phyloP scores from a whole-genome alignment of 2,329 filamentous ascomycete species.

The Hymenoscyphus albidus region DNA sequence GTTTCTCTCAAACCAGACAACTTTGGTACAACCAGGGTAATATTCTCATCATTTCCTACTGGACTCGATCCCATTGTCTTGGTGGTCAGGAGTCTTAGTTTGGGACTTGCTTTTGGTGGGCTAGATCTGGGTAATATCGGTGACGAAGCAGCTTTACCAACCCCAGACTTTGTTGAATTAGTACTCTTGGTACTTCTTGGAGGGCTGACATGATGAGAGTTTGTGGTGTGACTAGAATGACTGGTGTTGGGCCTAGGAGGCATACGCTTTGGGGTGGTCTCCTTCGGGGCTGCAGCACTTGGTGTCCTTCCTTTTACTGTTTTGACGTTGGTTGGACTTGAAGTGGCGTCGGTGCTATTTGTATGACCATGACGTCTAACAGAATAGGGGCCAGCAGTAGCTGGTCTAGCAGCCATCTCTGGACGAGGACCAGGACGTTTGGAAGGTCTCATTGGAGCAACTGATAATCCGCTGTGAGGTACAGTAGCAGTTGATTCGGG shows the following conservation, averaged over 20 bases:
- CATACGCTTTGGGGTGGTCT: conserved; percentile 36
- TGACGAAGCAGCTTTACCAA: conserved; percentile 24
- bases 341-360: conserved; percentile 28
- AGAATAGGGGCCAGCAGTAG: conserved; percentile 63
- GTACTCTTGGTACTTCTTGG: not conserved
- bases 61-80: conserved; percentile 37
- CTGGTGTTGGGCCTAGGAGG: conserved; percentile 34
- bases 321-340: conserved; percentile 38
- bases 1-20: conserved; percentile 39
- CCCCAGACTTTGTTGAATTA: conserved; percentile 32
- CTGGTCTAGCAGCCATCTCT: conserved; percentile 53
- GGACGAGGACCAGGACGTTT: conserved; percentile 46
- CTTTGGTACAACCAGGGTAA: conserved; percentile 50
- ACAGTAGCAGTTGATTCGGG: conserved; percentile 20
- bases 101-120: conserved; percentile 18
- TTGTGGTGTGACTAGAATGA: conserved; percentile 34
- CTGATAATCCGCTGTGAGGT: conserved; percentile 55
- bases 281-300: conserved; percentile 41
- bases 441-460: conserved; percentile 59
- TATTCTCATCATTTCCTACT: conserved; percentile 48
- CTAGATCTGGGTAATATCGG: conserved; percentile 15
- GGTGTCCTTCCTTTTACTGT: conserved; percentile 45
- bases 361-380: conserved; percentile 42
- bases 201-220: conserved; percentile 40
- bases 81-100: conserved; percentile 20